These are phyloP conservation scores for Claviceps lovelessii DNA, from an alignment of 2,329 filamentous ascomycete species.

Conservation along the genomic window DNA sequence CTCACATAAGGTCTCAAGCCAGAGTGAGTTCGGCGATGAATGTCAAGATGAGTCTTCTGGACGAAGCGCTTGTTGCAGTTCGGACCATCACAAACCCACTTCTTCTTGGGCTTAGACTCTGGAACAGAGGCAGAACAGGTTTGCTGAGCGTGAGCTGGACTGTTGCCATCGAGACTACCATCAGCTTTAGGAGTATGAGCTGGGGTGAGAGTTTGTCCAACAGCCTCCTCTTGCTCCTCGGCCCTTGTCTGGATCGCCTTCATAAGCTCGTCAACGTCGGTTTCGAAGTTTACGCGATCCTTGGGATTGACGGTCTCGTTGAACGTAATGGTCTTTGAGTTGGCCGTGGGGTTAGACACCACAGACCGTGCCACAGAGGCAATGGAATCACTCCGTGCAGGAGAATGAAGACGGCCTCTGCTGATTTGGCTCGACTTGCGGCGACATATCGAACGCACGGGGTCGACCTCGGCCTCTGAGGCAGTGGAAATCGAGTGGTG, in stretches of 20 bases:
- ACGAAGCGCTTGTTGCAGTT: slow-evolving; percentile 71
- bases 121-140: slow-evolving; percentile 10
- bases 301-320: slow-evolving; percentile 33
- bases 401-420: slow-evolving; percentile 20
- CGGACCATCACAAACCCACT: slow-evolving; percentile 59
- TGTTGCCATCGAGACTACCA: slow-evolving; percentile 8
- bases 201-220: slow-evolving; percentile 13
- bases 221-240: slow-evolving; percentile 20
- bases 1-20: slow-evolving; percentile 82
- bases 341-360: slow-evolving; percentile 15
- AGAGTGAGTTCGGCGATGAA: slow-evolving; percentile 76
- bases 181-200: slow-evolving; percentile 10
- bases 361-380: slow-evolving; percentile 13
- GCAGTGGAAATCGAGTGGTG: slow-evolving; percentile 10
- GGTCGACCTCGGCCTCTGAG: slow-evolving; percentile 12
- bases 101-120: slow-evolving; percentile 31
- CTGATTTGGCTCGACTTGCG: slow-evolving; percentile 16
- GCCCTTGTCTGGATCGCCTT: slow-evolving; percentile 65
- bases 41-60: slow-evolving; percentile 87
- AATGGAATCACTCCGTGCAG: slow-evolving; percentile 20
- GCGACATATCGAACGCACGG: slow-evolving; percentile 8
- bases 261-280: slow-evolving; percentile 78
- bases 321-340: slow-evolving; percentile 27
- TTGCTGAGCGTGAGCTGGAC: slow-evolving; percentile 18
- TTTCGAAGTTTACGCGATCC: slow-evolving; percentile 53